phyloP scores from a whole-genome alignment of 257 asterid genomes.

The Euphrasia confusa region DNA sequence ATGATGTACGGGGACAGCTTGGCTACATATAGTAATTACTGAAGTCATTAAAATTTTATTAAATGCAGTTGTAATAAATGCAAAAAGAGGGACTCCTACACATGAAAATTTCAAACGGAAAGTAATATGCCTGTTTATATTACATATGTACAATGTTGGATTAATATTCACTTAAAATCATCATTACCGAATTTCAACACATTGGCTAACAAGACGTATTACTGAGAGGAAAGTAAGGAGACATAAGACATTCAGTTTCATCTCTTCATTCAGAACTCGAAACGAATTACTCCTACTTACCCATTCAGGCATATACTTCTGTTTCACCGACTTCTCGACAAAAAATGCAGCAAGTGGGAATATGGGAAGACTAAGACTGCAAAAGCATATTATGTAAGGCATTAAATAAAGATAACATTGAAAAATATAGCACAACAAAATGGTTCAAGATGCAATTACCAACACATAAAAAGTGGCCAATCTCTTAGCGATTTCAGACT shows the following conservation, averaged over 20 bases:
- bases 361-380: constrained; percentile 79
- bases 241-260: constrained; percentile 1
- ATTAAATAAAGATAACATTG: constrained; percentile 3
- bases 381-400: constrained; percentile 18
- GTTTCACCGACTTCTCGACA: constrained; percentile 66
- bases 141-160: neutral
- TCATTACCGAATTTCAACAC: constrained; percentile 5
- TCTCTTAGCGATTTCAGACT: constrained; percentile 76
- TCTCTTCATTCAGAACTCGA: constrained; percentile 6
- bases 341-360: constrained; percentile 75
- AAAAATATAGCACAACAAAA: neutral
- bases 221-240: constrained; percentile 3
- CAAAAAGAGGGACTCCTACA: neutral
- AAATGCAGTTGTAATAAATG: neutral
- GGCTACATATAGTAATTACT: constrained; percentile 44
- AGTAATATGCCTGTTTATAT: neutral
- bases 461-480: constrained; percentile 94
- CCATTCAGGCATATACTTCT: constrained; percentile 48
- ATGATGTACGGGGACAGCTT: constrained; percentile 84
- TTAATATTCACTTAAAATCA: neutral
- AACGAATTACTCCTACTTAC: constrained; percentile 42
- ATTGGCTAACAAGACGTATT: constrained; percentile 5
- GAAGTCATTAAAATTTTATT: neutral
- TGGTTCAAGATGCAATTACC: constrained; percentile 42
- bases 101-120: constrained; percentile 1